These are phyloP conservation scores for Arachnomyces sp. DNA, from an alignment of 2,329 filamentous ascomycete genomes.

Conservation along the genomic window DNA sequence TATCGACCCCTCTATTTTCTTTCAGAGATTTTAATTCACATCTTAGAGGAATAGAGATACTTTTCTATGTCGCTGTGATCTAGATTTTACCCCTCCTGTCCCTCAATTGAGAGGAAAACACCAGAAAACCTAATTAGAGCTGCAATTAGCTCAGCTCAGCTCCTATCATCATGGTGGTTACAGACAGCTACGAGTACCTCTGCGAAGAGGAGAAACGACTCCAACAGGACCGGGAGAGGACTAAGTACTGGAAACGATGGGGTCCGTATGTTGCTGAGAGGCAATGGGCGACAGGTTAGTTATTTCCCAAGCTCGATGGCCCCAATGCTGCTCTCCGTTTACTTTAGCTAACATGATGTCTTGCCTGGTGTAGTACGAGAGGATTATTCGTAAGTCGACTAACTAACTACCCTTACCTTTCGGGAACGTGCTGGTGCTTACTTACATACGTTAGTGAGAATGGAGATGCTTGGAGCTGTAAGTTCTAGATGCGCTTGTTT, in stretches of 20 bases:
- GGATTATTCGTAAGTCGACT: slow-evolving; percentile 65
- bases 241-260: slow-evolving; percentile 98
- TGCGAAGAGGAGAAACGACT: slow-evolving; percentile 86
- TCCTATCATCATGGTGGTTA: slow-evolving; percentile 63
- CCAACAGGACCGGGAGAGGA: slow-evolving; percentile 71
- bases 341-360: slow-evolving; percentile 22
- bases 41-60: no score
- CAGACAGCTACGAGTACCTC: slow-evolving; percentile 79
- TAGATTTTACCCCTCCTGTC: no score
- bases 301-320: slow-evolving; percentile 7
- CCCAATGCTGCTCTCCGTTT: neutral
- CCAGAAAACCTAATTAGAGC: no score
- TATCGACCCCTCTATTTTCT: no score
- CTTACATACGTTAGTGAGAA: slow-evolving; percentile 49
- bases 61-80: no score
- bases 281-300: slow-evolving; percentile 85
- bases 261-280: slow-evolving; percentile 87
- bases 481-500: slow-evolving; percentile 32
- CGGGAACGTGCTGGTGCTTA: neutral
- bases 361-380: slow-evolving; percentile 58
- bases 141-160: neutral
- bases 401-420: slow-evolving; percentile 8
- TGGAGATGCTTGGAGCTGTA: slow-evolving; percentile 93
- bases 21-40: no score
- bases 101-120: no score